Conservation (phyloP, 2,329 filamentous ascomycete species). For the Xylaria sp. region DNA sequence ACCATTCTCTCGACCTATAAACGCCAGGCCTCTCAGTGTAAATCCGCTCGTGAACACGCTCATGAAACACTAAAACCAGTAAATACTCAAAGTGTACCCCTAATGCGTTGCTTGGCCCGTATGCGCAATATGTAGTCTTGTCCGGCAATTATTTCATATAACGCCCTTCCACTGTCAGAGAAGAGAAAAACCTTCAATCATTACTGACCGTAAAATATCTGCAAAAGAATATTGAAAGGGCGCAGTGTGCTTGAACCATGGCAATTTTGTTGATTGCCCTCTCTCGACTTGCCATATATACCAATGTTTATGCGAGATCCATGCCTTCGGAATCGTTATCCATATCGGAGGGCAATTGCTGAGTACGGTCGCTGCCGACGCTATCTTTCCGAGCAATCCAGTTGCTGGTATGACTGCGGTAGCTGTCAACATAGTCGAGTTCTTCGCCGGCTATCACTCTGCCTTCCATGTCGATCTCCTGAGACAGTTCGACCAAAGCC, state of each 20-base stretch:
- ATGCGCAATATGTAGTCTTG: constrained; percentile 10
- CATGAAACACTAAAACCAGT: constrained; percentile 8
- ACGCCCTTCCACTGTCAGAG: constrained; percentile 19
- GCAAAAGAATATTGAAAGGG: background rate
- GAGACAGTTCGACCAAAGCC: constrained; percentile 88
- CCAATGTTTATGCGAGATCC: constrained; percentile 59
- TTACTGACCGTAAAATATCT: constrained; percentile 19
- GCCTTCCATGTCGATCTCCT: constrained; percentile 94
- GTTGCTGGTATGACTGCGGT: constrained; percentile 59
- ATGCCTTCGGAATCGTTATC: constrained; percentile 70
- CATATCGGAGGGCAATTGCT: constrained; percentile 66
- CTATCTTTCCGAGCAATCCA: constrained; percentile 65
- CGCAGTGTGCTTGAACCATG: constrained; percentile 2
- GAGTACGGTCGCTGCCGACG: constrained; percentile 68
- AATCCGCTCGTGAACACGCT: constrained; percentile 10
- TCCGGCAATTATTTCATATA: constrained; percentile 11
- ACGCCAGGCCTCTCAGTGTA: constrained; percentile 22
- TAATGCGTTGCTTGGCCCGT: constrained; percentile 10
- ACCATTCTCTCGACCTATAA: background rate
- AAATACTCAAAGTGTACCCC: constrained; percentile 16
- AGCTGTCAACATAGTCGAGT: constrained; percentile 68
- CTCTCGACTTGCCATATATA: background rate
- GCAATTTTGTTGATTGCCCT: background rate
- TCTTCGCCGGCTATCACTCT: constrained; percentile 90
- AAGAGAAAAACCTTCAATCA: constrained; percentile 15